Base-by-base conservation (phyloP, 371 early-diverging fungal genomes). In the Mortierella sp. region DNA sequence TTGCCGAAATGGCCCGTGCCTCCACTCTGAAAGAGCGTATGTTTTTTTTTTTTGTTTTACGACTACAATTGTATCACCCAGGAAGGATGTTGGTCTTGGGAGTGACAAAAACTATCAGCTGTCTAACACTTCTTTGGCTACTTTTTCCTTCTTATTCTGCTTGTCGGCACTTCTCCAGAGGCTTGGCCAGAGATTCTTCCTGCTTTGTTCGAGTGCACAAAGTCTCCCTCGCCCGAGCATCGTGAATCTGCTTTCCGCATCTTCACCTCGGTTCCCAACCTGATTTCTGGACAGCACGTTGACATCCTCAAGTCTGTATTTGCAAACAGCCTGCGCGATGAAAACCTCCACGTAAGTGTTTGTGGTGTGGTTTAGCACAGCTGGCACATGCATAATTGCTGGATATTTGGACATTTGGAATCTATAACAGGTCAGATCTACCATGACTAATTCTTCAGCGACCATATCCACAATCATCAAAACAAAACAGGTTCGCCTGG, bases 201-300 rank as follows among this genome's bases (percentile, higher is more conserved):
- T 43, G 90, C 91, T 23, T 80, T 97, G 63, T 90, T 93, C 64
- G 88, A 92, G 47, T 93, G 92, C 80, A 84, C 91, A 60, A 89
- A 91, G 70, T 86, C 95, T 15, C 86, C 89, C 46, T 83, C 85
- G 12, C 84, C 91, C 31, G 91, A 86, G 63, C 93, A 88, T 63
- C 88, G 94, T 53, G 96, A 95, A 81, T 89, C 92, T 46, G 96
- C 94, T 39, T 94, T 94, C 84, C 90, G 93, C 70, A 92, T 97
- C 60, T 91, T 97, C 69, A 87, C 90, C 37, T 79, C 90, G 41
- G 92, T 94, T 31, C 95, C 97, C 46, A 84, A 86, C 37, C 69
- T 94, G 57, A 86, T 94, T 59, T 82, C 89, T 34, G 87, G 86
- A 60, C 91, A 94, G 72, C 87, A 90, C 58, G 81, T 80, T 1